phyloP scores from a whole-genome alignment of 176 grass and related monocot species.

The Zoysia japonica region DNA sequence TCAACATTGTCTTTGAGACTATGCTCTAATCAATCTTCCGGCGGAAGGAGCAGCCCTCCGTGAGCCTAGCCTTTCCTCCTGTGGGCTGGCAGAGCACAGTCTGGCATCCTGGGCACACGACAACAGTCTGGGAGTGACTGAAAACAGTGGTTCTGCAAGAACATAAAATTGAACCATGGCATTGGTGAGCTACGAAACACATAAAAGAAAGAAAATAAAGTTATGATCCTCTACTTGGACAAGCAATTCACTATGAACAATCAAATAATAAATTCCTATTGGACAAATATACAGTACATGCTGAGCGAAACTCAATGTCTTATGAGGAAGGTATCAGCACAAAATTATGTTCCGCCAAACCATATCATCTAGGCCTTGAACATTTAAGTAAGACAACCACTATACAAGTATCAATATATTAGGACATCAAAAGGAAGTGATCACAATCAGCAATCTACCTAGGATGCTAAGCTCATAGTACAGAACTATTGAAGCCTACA shows the following conservation, averaged over 20 bases:
- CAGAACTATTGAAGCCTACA: too few relatives aligned
- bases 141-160: slow-evolving; percentile 67
- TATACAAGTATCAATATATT: background rate
- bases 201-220: too few relatives aligned
- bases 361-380: background rate
- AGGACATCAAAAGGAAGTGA: background rate
- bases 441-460: too few relatives aligned
- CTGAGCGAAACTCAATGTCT: background rate
- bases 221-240: too few relatives aligned
- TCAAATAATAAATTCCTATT: background rate
- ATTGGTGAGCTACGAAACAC: background rate
- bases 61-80: slow-evolving; percentile 71
- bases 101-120: slow-evolving; percentile 65
- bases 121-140: slow-evolving; percentile 77
- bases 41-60: slow-evolving; percentile 78
- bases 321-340: background rate
- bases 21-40: slow-evolving; percentile 56
- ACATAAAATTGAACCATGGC: background rate
- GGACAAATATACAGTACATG: background rate
- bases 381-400: background rate
- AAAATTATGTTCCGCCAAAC: background rate
- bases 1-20: background rate
- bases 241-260: background rate
- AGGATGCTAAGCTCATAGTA: too few relatives aligned
- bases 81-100: slow-evolving; percentile 73